Evolutionary conservation across 2,329 filamentous ascomycete genomes (phyloP).

Genomic region (Fusarium decemcellulare): DNA sequence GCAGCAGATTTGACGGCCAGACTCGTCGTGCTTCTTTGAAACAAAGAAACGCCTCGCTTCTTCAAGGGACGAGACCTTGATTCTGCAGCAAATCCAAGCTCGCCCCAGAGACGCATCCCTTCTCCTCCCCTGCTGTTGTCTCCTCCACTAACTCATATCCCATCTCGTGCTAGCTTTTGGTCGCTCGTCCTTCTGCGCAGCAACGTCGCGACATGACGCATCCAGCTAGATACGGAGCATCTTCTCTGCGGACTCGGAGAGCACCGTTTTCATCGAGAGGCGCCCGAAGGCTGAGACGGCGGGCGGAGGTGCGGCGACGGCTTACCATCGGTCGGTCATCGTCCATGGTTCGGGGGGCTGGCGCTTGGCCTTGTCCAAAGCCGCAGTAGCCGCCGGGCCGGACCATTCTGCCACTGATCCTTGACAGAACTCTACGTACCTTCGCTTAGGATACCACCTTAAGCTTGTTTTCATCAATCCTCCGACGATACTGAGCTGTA

Average conservation of each 20-base stretch:
- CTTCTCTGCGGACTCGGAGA: conserved; percentile 16
- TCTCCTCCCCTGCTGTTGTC: neutral
- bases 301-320: conserved; percentile 27
- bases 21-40: conserved; percentile 20
- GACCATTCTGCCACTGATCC: conserved; percentile 38
- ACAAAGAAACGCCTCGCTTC: conserved; percentile 9
- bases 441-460: conserved; percentile 13
- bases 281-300: conserved; percentile 23
- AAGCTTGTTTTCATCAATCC: conserved; percentile 9
- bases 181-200: neutral
- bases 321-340: conserved; percentile 42
- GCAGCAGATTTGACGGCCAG: conserved; percentile 11
- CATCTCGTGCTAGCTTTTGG: conserved; percentile 1
- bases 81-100: conserved; percentile 9
- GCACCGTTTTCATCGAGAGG: conserved; percentile 27
- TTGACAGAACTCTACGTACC: conserved; percentile 24
- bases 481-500: conserved; percentile 3
- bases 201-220: conserved; percentile 13
- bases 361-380: conserved; percentile 35
- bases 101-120: neutral
- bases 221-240: conserved; percentile 3
- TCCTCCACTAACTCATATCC: conserved; percentile 7
- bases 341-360: conserved; percentile 31
- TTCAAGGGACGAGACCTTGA: neutral
- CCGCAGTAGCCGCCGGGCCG: conserved; percentile 50